A percentile compares a stretch with the other conserved stretches of the same genome.
Evolutionary conservation across 2,329 filamentous ascomycete genomes (phyloP).

Genomic region (Colletotrichum destructivum): DNA sequence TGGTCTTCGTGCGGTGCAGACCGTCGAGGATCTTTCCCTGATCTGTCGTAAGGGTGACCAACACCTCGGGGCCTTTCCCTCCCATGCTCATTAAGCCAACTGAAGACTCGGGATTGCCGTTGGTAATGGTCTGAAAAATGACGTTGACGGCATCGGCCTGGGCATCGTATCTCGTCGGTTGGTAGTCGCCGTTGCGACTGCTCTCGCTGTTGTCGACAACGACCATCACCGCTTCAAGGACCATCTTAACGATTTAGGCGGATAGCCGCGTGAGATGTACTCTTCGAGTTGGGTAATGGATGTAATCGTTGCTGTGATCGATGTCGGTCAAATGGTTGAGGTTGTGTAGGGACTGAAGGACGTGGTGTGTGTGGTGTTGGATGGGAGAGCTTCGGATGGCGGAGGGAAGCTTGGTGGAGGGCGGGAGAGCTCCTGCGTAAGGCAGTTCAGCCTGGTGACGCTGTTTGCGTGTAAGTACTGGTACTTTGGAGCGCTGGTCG

Average conservation of each 20-base stretch:
- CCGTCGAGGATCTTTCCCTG: slow-evolving; percentile 96
- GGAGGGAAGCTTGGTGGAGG: slow-evolving; percentile 45
- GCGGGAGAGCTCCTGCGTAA: slow-evolving; percentile 53
- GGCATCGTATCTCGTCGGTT: slow-evolving; percentile 94
- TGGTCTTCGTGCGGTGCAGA: slow-evolving; percentile 88
- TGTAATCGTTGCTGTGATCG: neutral
- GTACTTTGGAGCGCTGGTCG: neutral
- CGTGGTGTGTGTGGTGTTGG: slow-evolving; percentile 29
- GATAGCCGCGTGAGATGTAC: neutral
- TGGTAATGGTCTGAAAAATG: slow-evolving; percentile 95
- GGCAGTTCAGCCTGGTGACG: slow-evolving; percentile 61
- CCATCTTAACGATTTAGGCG: slow-evolving; percentile 78
- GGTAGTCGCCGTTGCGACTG: slow-evolving; percentile 94
- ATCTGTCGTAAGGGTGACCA: slow-evolving; percentile 96
- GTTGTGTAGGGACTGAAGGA: neutral
- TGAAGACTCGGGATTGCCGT: slow-evolving; percentile 95
- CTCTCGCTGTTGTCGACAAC: slow-evolving; percentile 99
- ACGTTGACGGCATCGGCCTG: slow-evolving; percentile 96
- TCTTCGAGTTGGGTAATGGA: neutral
- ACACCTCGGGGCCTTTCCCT: slow-evolving; percentile 95
- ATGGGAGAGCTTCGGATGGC: slow-evolving; percentile 41
- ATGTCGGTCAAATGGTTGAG: neutral
- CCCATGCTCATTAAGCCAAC: slow-evolving; percentile 99
- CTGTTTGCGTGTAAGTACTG: slow-evolving; percentile 34
- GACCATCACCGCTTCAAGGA: slow-evolving; percentile 99